Evolutionary conservation across 2,329 filamentous ascomycete species (phyloP).

Genomic region (Fusarium hainanense): DNA sequence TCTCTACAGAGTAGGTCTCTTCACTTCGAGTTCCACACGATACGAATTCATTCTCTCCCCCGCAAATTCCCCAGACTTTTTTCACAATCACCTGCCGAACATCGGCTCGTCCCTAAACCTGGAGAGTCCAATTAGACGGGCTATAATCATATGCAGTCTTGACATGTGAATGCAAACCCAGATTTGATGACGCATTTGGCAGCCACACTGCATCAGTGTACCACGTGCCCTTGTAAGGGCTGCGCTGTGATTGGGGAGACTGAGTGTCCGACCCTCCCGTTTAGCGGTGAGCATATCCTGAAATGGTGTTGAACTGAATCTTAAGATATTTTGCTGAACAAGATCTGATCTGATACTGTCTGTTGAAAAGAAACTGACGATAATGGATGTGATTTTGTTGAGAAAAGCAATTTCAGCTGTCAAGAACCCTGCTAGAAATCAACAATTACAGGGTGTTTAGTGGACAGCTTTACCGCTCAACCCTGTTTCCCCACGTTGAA

Average conservation of each 20-base stretch:
- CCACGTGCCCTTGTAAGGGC: constrained; percentile 32
- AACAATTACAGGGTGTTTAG: constrained; percentile 18
- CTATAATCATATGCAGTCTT: background rate
- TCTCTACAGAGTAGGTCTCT: too few relatives aligned
- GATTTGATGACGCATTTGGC: constrained; percentile 28
- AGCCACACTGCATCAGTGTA: constrained; percentile 26
- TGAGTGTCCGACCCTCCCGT: background rate
- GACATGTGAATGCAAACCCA: constrained; percentile 35
- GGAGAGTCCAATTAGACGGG: constrained; percentile 29
- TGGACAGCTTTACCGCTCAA: background rate
- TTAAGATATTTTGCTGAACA: constrained; percentile 22
- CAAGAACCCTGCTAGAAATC: background rate
- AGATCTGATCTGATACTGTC: background rate
- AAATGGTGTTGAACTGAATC: constrained; percentile 1
- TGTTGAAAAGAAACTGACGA: background rate
- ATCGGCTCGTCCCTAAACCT: constrained; percentile 20
- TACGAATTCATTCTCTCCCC: constrained; percentile 3
- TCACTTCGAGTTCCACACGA: background rate
- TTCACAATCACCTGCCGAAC: constrained; percentile 37
- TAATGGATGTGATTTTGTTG: background rate
- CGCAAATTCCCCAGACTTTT: constrained; percentile 40
- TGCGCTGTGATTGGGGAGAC: constrained; percentile 14
- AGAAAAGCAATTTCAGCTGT: background rate
- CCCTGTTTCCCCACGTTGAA: constrained; percentile 34
- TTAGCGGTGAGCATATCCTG: constrained; percentile 35